Conservation (phyloP, 1,284 basidiomycete genomes). For the Irpex sp. region DNA sequence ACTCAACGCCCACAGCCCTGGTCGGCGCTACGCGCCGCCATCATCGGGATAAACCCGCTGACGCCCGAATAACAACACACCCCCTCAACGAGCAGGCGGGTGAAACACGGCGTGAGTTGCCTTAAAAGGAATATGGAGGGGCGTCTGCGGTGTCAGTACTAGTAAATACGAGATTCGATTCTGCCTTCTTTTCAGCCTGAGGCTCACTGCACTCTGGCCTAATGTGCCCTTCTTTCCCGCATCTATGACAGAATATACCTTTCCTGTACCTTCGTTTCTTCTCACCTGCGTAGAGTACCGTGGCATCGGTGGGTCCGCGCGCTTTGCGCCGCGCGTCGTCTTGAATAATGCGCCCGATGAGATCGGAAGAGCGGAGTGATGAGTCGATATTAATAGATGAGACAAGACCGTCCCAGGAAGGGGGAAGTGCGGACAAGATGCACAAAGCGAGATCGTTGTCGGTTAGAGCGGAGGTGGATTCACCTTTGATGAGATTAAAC, state of each 20-base stretch:
- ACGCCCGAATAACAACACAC: too few species aligned
- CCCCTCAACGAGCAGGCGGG: too few species aligned
- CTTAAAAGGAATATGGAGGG: too few species aligned
- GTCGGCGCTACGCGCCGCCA: too few species aligned
- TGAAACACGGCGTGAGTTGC: too few species aligned
- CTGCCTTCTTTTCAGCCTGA: background rate
- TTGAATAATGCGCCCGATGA: slow-evolving; percentile 5
- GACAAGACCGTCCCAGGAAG: slow-evolving; percentile 7
- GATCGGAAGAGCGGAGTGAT: slow-evolving; percentile 4
- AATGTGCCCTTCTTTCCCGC: slow-evolving; percentile 11
- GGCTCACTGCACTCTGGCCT: slow-evolving; percentile 1
- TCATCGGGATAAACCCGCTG: too few species aligned
- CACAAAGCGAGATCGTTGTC: slow-evolving; percentile 8
- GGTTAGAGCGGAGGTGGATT: background rate
- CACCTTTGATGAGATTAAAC: background rate
- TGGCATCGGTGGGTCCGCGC: background rate
- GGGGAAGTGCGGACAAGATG: slow-evolving; percentile 10
- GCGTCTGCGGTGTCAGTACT: too few species aligned
- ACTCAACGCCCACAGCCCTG: too few species aligned
- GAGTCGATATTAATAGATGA: background rate
- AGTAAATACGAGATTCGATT: background rate
- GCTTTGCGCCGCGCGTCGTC: slow-evolving; percentile 7
- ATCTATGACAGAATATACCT: slow-evolving; percentile 9
- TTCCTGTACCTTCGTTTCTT: slow-evolving; percentile 3
- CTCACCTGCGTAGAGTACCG: background rate